These are phyloP conservation scores for Podospora bellae-mahoneyi DNA, from an alignment of 495 filamentous ascomycete species.

Conservation along the genomic window DNA sequence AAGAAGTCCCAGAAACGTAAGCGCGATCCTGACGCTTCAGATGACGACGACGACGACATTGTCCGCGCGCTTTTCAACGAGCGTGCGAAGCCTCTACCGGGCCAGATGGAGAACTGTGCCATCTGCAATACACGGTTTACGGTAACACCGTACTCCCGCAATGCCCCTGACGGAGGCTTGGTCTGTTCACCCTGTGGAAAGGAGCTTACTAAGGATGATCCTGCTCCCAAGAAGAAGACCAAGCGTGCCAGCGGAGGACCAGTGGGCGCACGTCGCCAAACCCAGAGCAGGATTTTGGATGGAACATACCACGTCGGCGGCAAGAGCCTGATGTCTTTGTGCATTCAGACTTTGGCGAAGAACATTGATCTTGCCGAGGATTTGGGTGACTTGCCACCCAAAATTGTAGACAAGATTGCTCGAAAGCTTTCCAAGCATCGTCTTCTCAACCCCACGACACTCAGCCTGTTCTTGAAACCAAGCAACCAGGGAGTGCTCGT, in stretches of 20 bases:
- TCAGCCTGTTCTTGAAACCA: conserved; percentile 74
- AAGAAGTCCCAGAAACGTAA: conserved; percentile 72
- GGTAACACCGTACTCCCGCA: conserved; percentile 83
- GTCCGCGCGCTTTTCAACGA: conserved; percentile 58
- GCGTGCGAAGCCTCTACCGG: conserved; percentile 65
- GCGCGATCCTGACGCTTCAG: conserved; percentile 45
- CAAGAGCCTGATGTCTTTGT: conserved; percentile 69
- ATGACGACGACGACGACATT: conserved; percentile 49
- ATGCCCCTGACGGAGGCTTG: conserved; percentile 76
- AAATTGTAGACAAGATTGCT: conserved; percentile 68
- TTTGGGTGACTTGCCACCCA: conserved; percentile 70
- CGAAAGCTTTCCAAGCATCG: conserved; percentile 78
- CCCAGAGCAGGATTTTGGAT: conserved; percentile 76
- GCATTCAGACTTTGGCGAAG: conserved; percentile 78
- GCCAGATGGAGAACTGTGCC: conserved; percentile 86
- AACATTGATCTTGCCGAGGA: conserved; percentile 80
- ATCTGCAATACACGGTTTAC: conserved; percentile 85
- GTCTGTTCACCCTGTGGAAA: conserved; percentile 85
- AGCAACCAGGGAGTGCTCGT: conserved; percentile 63
- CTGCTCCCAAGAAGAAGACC: conserved; percentile 61
- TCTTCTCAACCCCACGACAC: conserved; percentile 62
- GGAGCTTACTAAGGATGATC: conserved; percentile 60
- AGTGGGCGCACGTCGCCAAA: conserved; percentile 57
- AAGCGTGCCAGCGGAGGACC: conserved; percentile 42
- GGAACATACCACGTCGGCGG: conserved; percentile 66